phyloP scores from a whole-genome alignment of 257 asterid species.

The Catharanthus roseus region DNA sequence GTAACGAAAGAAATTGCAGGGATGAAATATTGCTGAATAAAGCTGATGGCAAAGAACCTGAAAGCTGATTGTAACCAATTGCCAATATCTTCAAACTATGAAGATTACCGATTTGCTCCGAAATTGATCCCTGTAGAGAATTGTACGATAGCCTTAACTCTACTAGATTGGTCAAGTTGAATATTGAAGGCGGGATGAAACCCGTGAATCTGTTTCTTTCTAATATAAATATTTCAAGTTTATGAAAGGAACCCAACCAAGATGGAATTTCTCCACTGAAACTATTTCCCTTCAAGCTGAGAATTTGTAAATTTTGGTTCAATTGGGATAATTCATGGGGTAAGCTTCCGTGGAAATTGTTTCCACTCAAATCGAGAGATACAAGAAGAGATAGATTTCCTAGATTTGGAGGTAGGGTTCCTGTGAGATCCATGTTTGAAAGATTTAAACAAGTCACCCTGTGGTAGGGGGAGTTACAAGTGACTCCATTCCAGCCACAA shows the following conservation, averaged over 20 bases:
- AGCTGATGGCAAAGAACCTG: conserved; percentile 10
- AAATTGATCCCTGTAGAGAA: conserved; percentile 21
- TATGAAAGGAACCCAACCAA: conserved; percentile 11
- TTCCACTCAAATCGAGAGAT: conserved; percentile 23
- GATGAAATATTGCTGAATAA: conserved; percentile 27
- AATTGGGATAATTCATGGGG: conserved; percentile 11
- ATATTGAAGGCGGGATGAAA: conserved; percentile 13
- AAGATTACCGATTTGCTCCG: conserved; percentile 12
- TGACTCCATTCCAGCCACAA: too few species aligned
- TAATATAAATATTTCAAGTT: conserved; percentile 5
- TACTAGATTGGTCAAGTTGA: conserved; percentile 21
- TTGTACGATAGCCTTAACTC: conserved; percentile 16
- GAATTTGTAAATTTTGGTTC: conserved; percentile 2
- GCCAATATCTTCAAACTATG: conserved; percentile 1
- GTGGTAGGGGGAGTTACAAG: too few species aligned
- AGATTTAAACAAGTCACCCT: too few species aligned
- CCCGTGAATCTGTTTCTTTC: conserved; percentile 13
- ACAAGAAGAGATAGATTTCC: too few species aligned
- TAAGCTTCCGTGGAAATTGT: conserved; percentile 20
- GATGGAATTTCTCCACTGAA: conserved; percentile 25
- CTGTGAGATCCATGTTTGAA: too few species aligned
- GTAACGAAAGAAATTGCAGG: conserved; percentile 16
- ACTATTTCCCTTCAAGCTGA: conserved; percentile 11
- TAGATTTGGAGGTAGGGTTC: too few species aligned
- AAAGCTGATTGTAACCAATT: neutral